These are phyloP conservation scores for Pyrenophora seminiperda DNA, from an alignment of 2,329 filamentous ascomycete species.

Conservation along the genomic window DNA sequence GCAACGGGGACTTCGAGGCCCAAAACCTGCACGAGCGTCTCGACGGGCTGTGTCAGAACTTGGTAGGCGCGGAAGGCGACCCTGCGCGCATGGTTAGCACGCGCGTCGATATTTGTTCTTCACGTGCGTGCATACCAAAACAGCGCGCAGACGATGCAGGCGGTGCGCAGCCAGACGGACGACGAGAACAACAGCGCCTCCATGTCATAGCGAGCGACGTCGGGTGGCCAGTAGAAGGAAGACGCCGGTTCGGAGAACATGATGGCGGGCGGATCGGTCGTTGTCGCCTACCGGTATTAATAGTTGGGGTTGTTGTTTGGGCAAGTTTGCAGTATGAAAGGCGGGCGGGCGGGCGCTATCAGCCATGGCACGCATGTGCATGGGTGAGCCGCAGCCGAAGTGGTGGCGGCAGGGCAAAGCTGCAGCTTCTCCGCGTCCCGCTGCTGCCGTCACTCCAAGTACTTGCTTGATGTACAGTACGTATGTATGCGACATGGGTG, in stretches of 20 bases:
- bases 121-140: constrained; percentile 36
- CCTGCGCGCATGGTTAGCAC: constrained; percentile 55
- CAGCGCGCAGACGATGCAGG: constrained; percentile 43
- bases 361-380: not conserved
- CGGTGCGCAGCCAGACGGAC: constrained; percentile 44
- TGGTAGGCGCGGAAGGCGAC: constrained; percentile 84
- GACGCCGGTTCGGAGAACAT: constrained; percentile 43
- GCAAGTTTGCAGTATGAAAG: constrained; percentile 1
- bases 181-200: constrained; percentile 43
- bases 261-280: constrained; percentile 15
- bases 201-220: constrained; percentile 44
- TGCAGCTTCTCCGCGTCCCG: constrained; percentile 15
- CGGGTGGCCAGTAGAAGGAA: constrained; percentile 42
- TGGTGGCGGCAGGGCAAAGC: no score
- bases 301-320: constrained; percentile 4
- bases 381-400: no score
- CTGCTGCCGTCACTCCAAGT: constrained; percentile 10
- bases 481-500: constrained; percentile 2
- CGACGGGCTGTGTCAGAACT: constrained; percentile 87
- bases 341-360: not conserved
- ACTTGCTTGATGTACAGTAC: no score
- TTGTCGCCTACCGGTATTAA: no score
- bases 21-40: constrained; percentile 86
- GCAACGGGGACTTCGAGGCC: constrained; percentile 91
- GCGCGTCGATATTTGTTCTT: not conserved